These are phyloP conservation scores for Aspergillus piperis DNA, from an alignment of 2,329 filamentous ascomycete species.

Conservation along the genomic window DNA sequence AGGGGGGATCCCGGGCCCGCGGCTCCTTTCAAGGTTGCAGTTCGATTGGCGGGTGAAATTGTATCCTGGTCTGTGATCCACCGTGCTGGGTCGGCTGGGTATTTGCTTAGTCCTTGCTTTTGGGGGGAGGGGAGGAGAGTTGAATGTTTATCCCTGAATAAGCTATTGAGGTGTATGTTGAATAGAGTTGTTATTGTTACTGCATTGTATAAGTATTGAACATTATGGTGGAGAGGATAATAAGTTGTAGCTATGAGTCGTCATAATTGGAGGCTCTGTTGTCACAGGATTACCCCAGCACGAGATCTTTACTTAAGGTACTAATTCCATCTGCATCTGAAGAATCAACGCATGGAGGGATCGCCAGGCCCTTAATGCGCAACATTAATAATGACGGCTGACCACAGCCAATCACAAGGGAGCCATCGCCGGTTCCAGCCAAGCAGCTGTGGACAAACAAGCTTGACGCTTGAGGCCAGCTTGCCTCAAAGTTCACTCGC, in stretches of 20 bases:
- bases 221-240: too few relatives aligned
- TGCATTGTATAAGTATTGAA: too few relatives aligned
- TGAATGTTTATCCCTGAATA: not conserved
- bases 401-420: not conserved
- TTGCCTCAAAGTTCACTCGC: constrained; percentile 22
- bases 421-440: not conserved
- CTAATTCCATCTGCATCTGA: not conserved
- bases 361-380: not conserved
- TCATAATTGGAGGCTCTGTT: not conserved
- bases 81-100: not conserved
- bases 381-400: not conserved
- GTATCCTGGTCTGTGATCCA: constrained; percentile 1
- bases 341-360: not conserved
- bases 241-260: too few relatives aligned
- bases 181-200: not conserved
- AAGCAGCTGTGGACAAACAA: not conserved
- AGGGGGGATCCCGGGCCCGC: not conserved
- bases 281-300: not conserved
- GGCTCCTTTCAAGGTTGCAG: not conserved
- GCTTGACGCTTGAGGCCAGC: constrained; percentile 27
- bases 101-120: not conserved
- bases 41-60: not conserved
- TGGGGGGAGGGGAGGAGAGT: not conserved
- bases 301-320: not conserved
- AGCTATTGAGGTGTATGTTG: not conserved